phyloP scores from a whole-genome alignment of 208 protist species.

The Lotmaria passim region DNA sequence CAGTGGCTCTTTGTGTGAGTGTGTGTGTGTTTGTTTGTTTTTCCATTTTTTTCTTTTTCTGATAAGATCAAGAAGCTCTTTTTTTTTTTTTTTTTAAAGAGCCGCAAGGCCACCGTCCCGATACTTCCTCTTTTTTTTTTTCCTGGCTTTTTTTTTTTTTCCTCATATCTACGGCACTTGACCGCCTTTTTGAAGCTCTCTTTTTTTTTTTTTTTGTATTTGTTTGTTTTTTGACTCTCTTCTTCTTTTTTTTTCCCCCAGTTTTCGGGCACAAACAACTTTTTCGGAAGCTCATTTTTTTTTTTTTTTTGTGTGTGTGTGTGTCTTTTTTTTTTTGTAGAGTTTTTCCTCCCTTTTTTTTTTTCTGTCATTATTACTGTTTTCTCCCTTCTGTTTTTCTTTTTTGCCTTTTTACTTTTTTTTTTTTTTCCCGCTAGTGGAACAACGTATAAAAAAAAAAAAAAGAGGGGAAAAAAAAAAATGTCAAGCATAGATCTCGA shows the following conservation, averaged over 20 bases:
- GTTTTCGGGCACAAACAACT: background rate
- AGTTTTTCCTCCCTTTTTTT: background rate
- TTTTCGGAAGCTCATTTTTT: background rate
- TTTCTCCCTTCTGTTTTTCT: conserved; percentile 1
- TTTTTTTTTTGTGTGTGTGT: no score
- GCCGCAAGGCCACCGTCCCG: no score
- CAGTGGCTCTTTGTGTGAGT: no score
- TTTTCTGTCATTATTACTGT: background rate
- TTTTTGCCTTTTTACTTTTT: background rate
- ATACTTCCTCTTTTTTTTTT: no score
- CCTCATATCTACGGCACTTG: no score
- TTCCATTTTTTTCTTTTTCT: no score
- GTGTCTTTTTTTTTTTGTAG: background rate
- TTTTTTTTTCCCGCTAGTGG: conserved; percentile 5
- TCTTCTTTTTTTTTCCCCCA: background rate
- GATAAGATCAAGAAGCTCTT: no score
- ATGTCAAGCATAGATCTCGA: conserved; percentile 3
- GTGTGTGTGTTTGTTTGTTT: no score
- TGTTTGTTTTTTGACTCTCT: conserved; percentile 7
- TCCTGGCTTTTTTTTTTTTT: no score
- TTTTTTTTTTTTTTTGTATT: no score
- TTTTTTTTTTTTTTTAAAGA: no score
- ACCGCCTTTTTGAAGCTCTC: no score
- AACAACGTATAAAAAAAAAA: background rate
- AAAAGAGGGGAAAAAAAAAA: background rate